Evolutionary conservation across 352 stramenopile species (phyloP), one percentile per base, ranked within the genome.

Genomic region (Phytophthora cryptogea): DNA sequence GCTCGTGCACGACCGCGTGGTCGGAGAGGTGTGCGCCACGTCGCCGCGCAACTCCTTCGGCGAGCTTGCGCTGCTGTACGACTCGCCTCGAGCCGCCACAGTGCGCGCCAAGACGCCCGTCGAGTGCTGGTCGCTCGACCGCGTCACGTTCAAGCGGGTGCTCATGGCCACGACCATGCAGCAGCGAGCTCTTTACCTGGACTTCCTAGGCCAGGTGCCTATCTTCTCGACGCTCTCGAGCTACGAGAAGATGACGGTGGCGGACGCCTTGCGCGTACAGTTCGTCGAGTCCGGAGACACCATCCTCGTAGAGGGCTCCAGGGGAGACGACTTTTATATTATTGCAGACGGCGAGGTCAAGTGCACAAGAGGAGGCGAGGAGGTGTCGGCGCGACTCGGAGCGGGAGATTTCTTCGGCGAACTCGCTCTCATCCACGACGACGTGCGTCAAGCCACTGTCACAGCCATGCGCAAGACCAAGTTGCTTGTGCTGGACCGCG

Each of bases 61-160:
- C 20, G 95, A 98, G 75, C 72, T 98, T 28, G 95, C 95, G 8
- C 74, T 98, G 41, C 79, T 98, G 32, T 98, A 98, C 68, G 87
- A 97, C 57, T 80, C 86, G 28, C 90, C 96, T 11, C 62, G 95
- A 39, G 85, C 87, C 5, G 94, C 94, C 1, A 98, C 94, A 3
- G 84, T 97, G 47, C 66, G 70, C 10, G 79, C 84, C 0, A 64
- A 69, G 35, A 86, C 75, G 17, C 58, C 70, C 45, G 91, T 86
- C 39, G 85, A 92, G 51, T 80, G 94, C 48, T 98, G 93, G 93
- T 84, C 76, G 26, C 74, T 98, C 43, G 87, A 95, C 66, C 84
- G 81, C 40, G 58, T 79, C 28, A 90, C 81, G 2, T 90, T 89
- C 63, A 89, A 89, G 65, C 63, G 75, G 8, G 76, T 89, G 57